Evolutionary conservation across 768 basidiomycete species (phyloP), one percentile per base, ranked within the genome.

Genomic region (Boletus vermiculosoides): DNA sequence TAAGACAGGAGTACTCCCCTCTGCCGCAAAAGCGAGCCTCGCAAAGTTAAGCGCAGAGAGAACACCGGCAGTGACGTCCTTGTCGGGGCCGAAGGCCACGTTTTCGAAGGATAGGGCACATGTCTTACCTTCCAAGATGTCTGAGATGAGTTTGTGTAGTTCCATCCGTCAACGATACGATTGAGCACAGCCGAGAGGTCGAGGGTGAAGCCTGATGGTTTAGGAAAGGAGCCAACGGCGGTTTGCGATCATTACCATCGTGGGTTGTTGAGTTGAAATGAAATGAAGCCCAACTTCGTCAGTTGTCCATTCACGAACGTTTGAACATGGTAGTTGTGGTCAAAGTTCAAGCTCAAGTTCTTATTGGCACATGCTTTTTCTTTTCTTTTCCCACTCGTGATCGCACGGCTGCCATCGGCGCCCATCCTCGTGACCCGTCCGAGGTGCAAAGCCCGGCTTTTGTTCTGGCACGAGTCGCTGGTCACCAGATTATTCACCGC

Each of bases 41-140:
- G 78, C 79, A 50, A 83, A 85, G 62, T 87, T 86, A 45, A 87
- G 67, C 2, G 81, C 80, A 5, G 82, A 84, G 23, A 88, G 74
- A 13, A 82, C 81, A 56, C 81, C 81, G 2, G 82, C 73, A 15
- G 83, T 76, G 16, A 49, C 45, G 31, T 50, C 68, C 42, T 55
- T 52, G 53, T 61, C 57, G 23, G 52, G 52, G 16, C 74, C 72
- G 39, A 82, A 76, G 45, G 78, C 76, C 13, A 76, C 71, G 13
- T 80, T 77, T 13, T 66, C 69, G 55, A 79, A 76, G 10, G 78
- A 77, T 30, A 80, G 63, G 47, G 80, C 69, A 28, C 71, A 59
- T 2, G 68, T 70, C 49, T 73, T 69, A 15, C 73, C 73, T 12
- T 42, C 42, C 53, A 59, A 49, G 36, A 62, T 20, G 28, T 59